phyloP scores from a whole-genome alignment of 805 yeast genomes.

The Candida caryicola region DNA sequence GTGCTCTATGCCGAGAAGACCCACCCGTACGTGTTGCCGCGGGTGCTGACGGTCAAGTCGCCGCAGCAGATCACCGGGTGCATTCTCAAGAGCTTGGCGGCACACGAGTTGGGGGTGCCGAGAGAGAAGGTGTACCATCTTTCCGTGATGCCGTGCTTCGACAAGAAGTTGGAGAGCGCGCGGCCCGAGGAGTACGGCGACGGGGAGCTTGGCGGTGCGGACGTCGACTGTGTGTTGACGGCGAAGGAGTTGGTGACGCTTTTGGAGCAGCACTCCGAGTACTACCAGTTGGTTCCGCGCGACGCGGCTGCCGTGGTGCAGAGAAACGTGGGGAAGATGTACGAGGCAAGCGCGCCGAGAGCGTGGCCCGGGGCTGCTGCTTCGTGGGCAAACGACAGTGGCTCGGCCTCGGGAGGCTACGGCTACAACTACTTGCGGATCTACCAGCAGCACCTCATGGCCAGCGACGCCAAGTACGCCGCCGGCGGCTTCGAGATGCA shows the following conservation, averaged over 20 bases:
- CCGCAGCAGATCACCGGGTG: slow-evolving; percentile 94
- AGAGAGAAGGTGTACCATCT: slow-evolving; percentile 64
- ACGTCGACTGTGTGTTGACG: slow-evolving; percentile 93
- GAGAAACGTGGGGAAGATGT: slow-evolving; percentile 15
- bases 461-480: slow-evolving; percentile 14
- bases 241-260: slow-evolving; percentile 82
- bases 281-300: slow-evolving; percentile 24
- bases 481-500: slow-evolving; percentile 28
- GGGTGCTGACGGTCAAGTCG: slow-evolving; percentile 71
- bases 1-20: slow-evolving; percentile 94
- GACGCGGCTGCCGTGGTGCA: slow-evolving; percentile 3
- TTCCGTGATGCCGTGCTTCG: slow-evolving; percentile 95
- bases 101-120: slow-evolving; percentile 26
- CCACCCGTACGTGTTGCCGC: slow-evolving; percentile 77
- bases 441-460: slow-evolving; percentile 25
- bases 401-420: slow-evolving; percentile 89
- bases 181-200: slow-evolving; percentile 60
- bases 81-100: slow-evolving; percentile 54
- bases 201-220: slow-evolving; percentile 27
- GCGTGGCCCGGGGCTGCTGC: slow-evolving; percentile 58
- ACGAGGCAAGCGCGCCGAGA: slow-evolving; percentile 46
- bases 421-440: slow-evolving; percentile 62
- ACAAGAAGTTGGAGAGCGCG: slow-evolving; percentile 92
- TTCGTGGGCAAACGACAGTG: slow-evolving; percentile 73
- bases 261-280: slow-evolving; percentile 44